A percentile compares a stretch with the other conserved stretches of the same genome.
Evolutionary conservation across 768 basidiomycete genomes (phyloP).

Genomic region (Pleurotus salmoneostramineus): DNA sequence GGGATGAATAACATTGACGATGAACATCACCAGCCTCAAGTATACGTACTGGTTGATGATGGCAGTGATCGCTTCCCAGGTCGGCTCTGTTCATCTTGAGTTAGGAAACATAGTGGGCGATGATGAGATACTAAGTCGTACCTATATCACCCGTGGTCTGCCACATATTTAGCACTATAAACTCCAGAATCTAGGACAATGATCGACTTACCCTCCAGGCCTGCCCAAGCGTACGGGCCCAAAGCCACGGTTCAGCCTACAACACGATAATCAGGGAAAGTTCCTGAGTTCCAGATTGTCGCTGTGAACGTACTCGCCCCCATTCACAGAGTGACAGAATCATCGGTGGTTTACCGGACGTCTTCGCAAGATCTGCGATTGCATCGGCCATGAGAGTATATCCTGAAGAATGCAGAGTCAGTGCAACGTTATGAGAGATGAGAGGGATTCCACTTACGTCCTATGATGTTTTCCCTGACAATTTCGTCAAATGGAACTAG

Average conservation of each 20-base stretch:
- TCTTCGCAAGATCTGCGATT: constrained; percentile 42
- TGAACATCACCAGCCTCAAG: too few species aligned
- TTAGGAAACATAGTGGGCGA: too few species aligned
- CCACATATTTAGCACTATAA: not conserved
- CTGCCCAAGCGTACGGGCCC: constrained; percentile 40
- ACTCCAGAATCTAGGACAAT: not conserved
- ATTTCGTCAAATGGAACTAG: constrained; percentile 53
- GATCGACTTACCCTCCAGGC: constrained; percentile 54
- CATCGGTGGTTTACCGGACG: constrained; percentile 49
- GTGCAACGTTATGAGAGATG: not conserved
- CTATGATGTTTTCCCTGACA: constrained; percentile 51
- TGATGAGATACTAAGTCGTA: not conserved
- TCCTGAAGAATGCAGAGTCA: constrained; percentile 26
- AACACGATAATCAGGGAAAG: not conserved
- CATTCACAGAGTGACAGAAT: constrained; percentile 64
- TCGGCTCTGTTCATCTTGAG: constrained; percentile 14
- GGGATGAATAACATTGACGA: not conserved
- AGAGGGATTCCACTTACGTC: constrained; percentile 32
- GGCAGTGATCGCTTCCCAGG: constrained; percentile 49
- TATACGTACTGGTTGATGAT: constrained; percentile 69
- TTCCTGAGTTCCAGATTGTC: not conserved
- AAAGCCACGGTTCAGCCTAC: constrained; percentile 55
- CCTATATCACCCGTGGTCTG: constrained; percentile 39
- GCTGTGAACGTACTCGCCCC: constrained; percentile 44
- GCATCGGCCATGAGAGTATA: constrained; percentile 60